Percentiles rank a stretch among this genome's conserved stretches.
phyloP scores from a whole-genome alignment of 495 filamentous ascomycete genomes.

The Hypoxylon subgilvum region DNA sequence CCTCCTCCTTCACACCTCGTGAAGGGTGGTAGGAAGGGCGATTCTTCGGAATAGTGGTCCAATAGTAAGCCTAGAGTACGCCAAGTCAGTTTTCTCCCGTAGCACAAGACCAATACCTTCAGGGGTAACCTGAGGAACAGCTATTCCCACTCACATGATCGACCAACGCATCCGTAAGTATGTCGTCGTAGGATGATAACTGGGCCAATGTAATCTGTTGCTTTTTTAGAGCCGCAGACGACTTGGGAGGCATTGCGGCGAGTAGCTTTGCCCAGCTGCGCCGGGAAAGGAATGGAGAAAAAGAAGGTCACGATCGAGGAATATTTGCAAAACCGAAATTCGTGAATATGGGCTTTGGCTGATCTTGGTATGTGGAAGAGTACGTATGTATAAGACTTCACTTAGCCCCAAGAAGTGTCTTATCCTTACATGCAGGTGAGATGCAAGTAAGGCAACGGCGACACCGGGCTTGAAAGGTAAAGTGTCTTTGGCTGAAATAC shows the following conservation, averaged over 20 bases:
- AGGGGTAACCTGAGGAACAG: too few relatives aligned
- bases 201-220: conserved; percentile 82
- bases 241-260: conserved; percentile 49
- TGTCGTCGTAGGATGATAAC: conserved; percentile 91
- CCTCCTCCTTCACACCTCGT: conserved; percentile 80
- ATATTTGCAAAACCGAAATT: background rate
- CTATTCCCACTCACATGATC: conserved; percentile 74
- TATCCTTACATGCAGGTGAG: conserved; percentile 27
- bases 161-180: conserved; percentile 92
- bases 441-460: conserved; percentile 14
- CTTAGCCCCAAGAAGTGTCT: conserved; percentile 6
- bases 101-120: conserved; percentile 12
- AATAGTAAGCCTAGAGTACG: conserved; percentile 79
- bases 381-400: conserved; percentile 16
- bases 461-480: conserved; percentile 16
- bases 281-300: background rate
- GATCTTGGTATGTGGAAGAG: background rate
- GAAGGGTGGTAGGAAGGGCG: conserved; percentile 82
- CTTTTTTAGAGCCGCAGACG: conserved; percentile 58
- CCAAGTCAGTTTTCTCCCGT: conserved; percentile 2
- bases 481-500: conserved; percentile 25
- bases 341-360: background rate
- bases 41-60: conserved; percentile 95
- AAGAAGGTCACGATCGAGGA: background rate
- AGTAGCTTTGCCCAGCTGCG: conserved; percentile 1